Evolutionary conservation across 2,329 filamentous ascomycete genomes (phyloP), one percentile per base, ranked within the genome.

Genomic region (Acarospora socialis): DNA sequence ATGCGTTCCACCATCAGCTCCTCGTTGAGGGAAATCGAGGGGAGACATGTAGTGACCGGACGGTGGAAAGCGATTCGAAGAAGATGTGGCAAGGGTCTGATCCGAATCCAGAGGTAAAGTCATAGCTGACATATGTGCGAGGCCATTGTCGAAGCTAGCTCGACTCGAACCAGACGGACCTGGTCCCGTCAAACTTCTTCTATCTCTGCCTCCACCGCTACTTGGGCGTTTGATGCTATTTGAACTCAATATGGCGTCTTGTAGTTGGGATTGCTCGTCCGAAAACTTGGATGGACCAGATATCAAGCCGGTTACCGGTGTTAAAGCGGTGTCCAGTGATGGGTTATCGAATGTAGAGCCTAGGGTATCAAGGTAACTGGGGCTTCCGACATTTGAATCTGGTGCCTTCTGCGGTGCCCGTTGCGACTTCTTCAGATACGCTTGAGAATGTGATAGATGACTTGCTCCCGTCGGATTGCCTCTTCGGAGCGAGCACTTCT

Each of bases 401-500:
- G 55, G 43, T 40, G 52, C 47, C 43, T 60, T 60, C 50, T 37
- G 55, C 46, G 45, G 57, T 55, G 19, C 51, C 54, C 37, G 56
- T 48, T 61, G 62, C 48, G 57, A 56, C 61, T 84, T 86, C 65
- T 84, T 87, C 50, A 90, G 68, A 58, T 92, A 82, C 43, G 81
- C 80, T 57, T 87, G 81, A 21, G 84, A 82, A 59, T 94, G 84
- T 46, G 86, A 92, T 57, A 98, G 60, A 62, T 98, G 90, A 51
- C 81, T 93, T 41, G 83, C 83, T 46, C 86, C 86, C 10, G 84
- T 93, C 33, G 90, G 87, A 60, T 95, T 95, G 36, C 90, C 90
- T 53, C 90, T 78, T 49, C 90, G 77, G 43, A 94, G 83, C 22
- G 90, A 94, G 63, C 90, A 98, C 66, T 98, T 98, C 59, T 94